phyloP scores from a whole-genome alignment of 805 yeast genomes.

The Candida hungchunana region DNA sequence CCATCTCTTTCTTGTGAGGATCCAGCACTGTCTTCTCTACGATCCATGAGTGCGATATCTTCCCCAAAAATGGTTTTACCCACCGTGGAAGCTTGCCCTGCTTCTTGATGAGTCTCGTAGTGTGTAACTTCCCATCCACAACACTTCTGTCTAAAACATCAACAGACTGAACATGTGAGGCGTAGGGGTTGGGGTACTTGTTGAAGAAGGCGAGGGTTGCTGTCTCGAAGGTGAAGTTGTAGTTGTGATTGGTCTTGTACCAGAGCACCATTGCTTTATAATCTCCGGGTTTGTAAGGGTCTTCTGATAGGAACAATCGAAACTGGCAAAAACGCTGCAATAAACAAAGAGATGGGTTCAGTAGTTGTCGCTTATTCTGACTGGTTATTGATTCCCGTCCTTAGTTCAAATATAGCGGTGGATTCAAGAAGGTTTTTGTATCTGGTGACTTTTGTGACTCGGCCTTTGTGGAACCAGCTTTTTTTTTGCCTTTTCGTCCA shows the following conservation, averaged over 20 bases:
- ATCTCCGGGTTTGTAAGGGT: no score
- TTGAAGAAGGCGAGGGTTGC: conserved; percentile 75
- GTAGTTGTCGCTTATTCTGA: no score
- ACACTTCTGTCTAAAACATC: conserved; percentile 67
- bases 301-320: neutral
- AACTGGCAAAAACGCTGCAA: no score
- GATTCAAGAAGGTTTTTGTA: no score
- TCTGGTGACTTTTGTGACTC: no score
- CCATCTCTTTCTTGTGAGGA: conserved; percentile 48
- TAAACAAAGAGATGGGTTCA: no score
- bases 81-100: conserved; percentile 78
- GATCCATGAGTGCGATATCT: conserved; percentile 70
- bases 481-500: no score
- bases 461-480: no score
- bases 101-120: conserved; percentile 72
- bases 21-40: conserved; percentile 75
- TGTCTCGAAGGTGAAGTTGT: conserved; percentile 61
- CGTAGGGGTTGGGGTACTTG: conserved; percentile 71
- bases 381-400: no score
- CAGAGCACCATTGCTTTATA: conserved; percentile 53
- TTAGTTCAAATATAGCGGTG: no score
- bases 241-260: conserved; percentile 52
- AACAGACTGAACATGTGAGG: conserved; percentile 77
- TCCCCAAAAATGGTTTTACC: conserved; percentile 70
- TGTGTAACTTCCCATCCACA: conserved; percentile 64